Evolutionary conservation across 805 yeast species (phyloP).

Genomic region (Priceomyces haplophilus): DNA sequence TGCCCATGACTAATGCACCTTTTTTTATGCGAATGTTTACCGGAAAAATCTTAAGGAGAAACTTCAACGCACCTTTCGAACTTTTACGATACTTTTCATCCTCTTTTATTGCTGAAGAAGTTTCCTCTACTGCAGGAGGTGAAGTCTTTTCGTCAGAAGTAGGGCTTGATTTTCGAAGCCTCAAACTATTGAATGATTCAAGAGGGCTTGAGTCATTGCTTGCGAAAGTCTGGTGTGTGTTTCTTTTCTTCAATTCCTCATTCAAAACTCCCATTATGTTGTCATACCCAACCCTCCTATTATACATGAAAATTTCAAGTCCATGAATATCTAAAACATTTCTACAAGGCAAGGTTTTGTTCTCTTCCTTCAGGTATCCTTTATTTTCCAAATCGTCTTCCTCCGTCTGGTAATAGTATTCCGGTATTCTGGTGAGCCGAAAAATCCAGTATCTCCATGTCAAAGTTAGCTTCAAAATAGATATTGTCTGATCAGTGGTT

Average conservation of each 20-base stretch:
- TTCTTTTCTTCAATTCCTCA: constrained; percentile 15
- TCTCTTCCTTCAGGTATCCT: constrained; percentile 24
- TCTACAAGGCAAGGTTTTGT: constrained; percentile 53
- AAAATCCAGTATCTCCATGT: constrained; percentile 92
- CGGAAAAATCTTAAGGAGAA: constrained; percentile 50
- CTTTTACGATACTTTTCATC: constrained; percentile 4
- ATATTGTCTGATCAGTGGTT: constrained; percentile 69
- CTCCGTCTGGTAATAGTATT: constrained; percentile 22
- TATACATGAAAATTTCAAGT: constrained; percentile 77
- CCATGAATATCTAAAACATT: constrained; percentile 66
- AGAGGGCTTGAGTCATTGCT: background rate
- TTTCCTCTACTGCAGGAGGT: constrained; percentile 7
- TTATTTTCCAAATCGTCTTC: constrained; percentile 9
- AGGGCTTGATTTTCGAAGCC: background rate
- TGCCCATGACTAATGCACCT: constrained; percentile 79
- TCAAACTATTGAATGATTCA: constrained; percentile 2
- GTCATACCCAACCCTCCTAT: constrained; percentile 76
- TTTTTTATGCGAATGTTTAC: constrained; percentile 55
- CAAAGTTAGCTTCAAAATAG: constrained; percentile 66
- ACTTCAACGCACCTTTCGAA: constrained; percentile 9
- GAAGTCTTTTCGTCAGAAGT: constrained; percentile 7
- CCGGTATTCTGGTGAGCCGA: constrained; percentile 39
- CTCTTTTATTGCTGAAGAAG: constrained; percentile 8
- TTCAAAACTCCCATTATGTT: constrained; percentile 45
- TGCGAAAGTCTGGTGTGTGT: background rate